Evolutionary conservation across 495 filamentous ascomycete species (phyloP).

Genomic region (Xylaria curta): DNA sequence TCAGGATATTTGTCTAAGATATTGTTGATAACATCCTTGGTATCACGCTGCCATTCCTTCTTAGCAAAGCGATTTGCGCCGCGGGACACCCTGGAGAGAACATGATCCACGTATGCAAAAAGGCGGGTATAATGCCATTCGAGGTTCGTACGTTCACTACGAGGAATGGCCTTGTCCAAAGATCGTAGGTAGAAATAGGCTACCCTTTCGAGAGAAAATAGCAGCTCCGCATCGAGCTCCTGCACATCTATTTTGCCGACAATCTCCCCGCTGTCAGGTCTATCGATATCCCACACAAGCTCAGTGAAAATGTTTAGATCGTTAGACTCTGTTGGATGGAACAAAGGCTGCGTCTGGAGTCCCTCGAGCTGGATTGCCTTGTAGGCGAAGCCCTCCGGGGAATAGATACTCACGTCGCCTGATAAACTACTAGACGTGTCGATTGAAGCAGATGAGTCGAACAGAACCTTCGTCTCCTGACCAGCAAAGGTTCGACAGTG

Average conservation of each 20-base stretch:
- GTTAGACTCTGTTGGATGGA: neutral
- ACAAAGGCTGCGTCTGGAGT: neutral
- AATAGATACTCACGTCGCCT: constrained; percentile 1
- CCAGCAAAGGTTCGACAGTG: neutral
- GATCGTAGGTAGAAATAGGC: constrained; percentile 36
- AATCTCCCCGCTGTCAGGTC: neutral
- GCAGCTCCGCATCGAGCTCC: neutral
- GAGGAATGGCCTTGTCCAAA: neutral
- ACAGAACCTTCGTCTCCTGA: neutral
- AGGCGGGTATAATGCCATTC: neutral
- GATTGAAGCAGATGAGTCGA: neutral
- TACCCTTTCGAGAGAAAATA: constrained; percentile 34
- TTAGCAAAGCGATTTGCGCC: neutral
- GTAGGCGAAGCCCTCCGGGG: neutral
- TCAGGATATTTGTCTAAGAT: neutral
- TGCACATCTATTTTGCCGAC: neutral
- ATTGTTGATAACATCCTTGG: neutral
- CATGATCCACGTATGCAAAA: neutral
- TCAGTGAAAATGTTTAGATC: constrained; percentile 8
- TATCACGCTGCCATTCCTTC: neutral
- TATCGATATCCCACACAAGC: constrained; percentile 2
- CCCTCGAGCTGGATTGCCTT: constrained; percentile 4
- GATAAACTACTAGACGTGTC: neutral
- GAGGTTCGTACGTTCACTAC: neutral
- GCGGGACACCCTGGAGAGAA: neutral